These are phyloP conservation scores for Madurella fahalii DNA, from an alignment of 2,329 filamentous ascomycete genomes.

Conservation along the genomic window DNA sequence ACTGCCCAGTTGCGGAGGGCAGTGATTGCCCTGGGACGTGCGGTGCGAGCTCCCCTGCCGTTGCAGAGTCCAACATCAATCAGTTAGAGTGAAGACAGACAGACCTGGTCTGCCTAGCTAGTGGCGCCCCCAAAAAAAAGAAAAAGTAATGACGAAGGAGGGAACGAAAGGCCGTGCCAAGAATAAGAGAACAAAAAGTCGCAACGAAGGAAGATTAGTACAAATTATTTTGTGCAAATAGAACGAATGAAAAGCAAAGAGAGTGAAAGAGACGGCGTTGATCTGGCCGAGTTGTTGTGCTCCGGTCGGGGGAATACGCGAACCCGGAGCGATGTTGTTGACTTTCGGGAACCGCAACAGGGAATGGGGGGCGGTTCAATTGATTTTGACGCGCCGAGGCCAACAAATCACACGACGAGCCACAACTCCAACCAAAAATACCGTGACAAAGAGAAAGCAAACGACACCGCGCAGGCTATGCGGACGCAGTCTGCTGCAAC, in stretches of 20 bases:
- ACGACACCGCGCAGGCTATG: conserved; percentile 10
- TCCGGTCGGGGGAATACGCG: conserved; percentile 19
- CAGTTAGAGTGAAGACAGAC: conserved; percentile 4
- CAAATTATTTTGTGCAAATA: conserved; percentile 5
- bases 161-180: background rate
- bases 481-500: conserved; percentile 7
- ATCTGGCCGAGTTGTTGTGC: conserved; percentile 17
- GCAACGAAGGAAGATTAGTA: conserved; percentile 10
- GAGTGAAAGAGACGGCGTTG: conserved; percentile 10
- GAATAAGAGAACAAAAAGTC: conserved; percentile 10
- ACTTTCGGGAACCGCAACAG: conserved; percentile 12
- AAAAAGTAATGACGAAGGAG: conserved; percentile 5
- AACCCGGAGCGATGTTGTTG: conserved; percentile 22
- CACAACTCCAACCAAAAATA: conserved; percentile 8
- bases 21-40: conserved; percentile 8
- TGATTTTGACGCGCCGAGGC: conserved; percentile 20
- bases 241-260: conserved; percentile 1
- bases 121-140: conserved; percentile 1
- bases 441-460: conserved; percentile 6
- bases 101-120: conserved; percentile 2
- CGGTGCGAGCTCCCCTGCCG: conserved; percentile 14
- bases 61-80: conserved; percentile 18
- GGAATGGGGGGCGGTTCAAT: conserved; percentile 11
- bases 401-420: conserved; percentile 23
- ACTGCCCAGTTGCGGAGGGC: conserved; percentile 6